Conservation (phyloP, 83 land plant genomes). For the Picea abies region DNA sequence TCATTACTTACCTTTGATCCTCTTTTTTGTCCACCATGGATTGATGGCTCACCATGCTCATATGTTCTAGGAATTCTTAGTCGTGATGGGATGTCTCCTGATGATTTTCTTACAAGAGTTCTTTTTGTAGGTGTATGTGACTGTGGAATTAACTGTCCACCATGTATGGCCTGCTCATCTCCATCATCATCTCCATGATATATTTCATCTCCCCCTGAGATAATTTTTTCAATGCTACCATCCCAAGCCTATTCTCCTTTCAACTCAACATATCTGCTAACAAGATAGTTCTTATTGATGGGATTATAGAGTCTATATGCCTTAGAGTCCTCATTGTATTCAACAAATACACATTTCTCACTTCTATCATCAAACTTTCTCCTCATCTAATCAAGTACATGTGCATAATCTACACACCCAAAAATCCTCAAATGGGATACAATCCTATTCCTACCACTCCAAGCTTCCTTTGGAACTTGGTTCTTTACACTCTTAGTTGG, state of each 20-base stretch:
- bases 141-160: neutral
- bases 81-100: neutral
- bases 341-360: neutral
- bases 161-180: neutral
- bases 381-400: neutral
- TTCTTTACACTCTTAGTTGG: neutral
- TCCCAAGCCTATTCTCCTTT: neutral
- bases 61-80: neutral
- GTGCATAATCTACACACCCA: neutral
- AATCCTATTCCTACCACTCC: neutral
- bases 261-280: neutral
- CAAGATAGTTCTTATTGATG: neutral
- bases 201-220: neutral
- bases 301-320: neutral
- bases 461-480: neutral
- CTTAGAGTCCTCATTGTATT: neutral
- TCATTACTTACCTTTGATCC: neutral
- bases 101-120: neutral
- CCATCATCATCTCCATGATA: neutral
- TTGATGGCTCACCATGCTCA: neutral
- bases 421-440: neutral
- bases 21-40: neutral
- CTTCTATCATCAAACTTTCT: neutral
- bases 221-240: neutral
- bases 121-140: neutral